Base-by-base conservation (phyloP, 495 filamentous ascomycete species). In the Penicillium soppii region DNA sequence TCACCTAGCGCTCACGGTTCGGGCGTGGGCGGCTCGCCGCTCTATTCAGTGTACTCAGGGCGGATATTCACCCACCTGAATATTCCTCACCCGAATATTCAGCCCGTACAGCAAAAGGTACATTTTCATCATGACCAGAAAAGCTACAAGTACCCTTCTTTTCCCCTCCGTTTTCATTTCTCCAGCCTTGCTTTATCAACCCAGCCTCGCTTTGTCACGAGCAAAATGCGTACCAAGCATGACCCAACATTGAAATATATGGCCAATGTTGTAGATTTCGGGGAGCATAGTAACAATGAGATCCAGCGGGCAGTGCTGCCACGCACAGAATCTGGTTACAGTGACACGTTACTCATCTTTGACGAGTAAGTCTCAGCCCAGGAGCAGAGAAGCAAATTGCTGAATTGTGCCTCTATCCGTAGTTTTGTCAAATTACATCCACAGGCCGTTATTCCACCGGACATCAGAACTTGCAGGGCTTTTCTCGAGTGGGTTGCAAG, bases 1-100 rank as follows among this genome's bases (percentile, higher is more conserved):
- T 45, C 27, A 47, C 33, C 33, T 36, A 36, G 33, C 33, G 33
- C 33, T 17, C 33, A 36, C 33, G 33, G 33, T 36, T 36, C 33
- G 5, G 33, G n/a, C n/a, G 5, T 36, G 33, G 33, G 33, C 33
- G 33, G 33, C 33, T 36, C 33, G 33, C 33, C 33, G 33, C 9
- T 36, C 5, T 36, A 36, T 36, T 36, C 33, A 36, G 33, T 12
- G 33, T 7, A 36, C 13, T 19, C 33, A 17, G 33, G 33, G 33
- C 7, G 7, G 33, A 36, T 36, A 36, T 36, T 36, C n/a, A 36
- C 33, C 33, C 1, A 36, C 33, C 33, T 36, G n/a, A 17, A 36
- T 19, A 36, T 36, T 36, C 33, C n/a, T 36, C n/a, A 1, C 33
- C 33, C 33, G n/a, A 36, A 36, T 36, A 36, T 36, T 19, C 9